A percentile compares a stretch with the other conserved stretches of the same genome.
Evolutionary conservation across 208 protist species (phyloP).

Genomic region (Blastocrithidia nonstop): DNA sequence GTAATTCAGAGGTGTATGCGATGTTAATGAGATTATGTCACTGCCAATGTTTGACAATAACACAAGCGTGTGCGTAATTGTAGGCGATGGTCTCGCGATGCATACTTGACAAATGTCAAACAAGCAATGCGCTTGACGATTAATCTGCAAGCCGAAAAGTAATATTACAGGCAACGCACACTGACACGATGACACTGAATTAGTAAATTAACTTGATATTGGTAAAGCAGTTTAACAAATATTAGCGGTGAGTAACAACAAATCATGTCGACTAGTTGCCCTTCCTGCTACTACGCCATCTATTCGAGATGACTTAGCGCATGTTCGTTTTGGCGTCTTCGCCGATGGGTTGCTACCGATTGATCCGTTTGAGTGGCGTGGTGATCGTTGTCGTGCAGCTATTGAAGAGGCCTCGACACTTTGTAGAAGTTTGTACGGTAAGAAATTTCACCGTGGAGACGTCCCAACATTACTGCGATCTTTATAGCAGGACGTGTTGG

Average conservation of each 20-base stretch:
- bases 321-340: conserved; percentile 31
- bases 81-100: conserved; percentile 33
- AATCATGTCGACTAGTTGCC: conserved; percentile 6
- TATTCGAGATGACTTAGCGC: conserved; percentile 29
- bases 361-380: conserved; percentile 73
- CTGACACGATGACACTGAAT: conserved; percentile 1
- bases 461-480: conserved; percentile 37
- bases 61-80: conserved; percentile 34
- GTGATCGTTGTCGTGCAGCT: conserved; percentile 39
- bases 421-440: conserved; percentile 57
- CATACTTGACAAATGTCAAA: conserved; percentile 33
- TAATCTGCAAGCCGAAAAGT: conserved; percentile 17
- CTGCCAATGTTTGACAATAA: conserved; percentile 17
- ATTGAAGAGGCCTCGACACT: conserved; percentile 64
- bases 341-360: conserved; percentile 66
- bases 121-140: conserved; percentile 20
- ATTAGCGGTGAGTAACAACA: conserved; percentile 11
- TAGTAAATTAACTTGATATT: no score
- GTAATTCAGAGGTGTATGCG: conserved; percentile 24
- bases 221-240: not conserved
- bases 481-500: conserved; percentile 47
- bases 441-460: conserved; percentile 70
- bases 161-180: conserved; percentile 1
- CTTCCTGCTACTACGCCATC: conserved; percentile 53
- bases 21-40: conserved; percentile 2